phyloP scores from a whole-genome alignment of 2,329 filamentous ascomycete genomes.

The Peltaster fructicola region DNA sequence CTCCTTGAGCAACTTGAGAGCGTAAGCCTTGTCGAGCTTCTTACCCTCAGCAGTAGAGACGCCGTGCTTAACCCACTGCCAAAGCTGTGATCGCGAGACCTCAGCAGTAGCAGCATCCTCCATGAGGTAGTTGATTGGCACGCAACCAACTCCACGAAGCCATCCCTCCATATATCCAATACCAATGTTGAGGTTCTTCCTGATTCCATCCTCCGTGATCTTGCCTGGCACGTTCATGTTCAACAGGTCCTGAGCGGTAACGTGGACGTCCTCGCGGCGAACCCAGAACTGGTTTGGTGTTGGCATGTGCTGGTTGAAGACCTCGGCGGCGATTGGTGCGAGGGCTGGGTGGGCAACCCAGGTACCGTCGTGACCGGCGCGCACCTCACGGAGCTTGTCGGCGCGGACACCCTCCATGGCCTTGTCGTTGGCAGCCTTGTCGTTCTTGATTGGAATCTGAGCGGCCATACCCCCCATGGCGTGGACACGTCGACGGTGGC shows the following conservation, averaged over 20 bases:
- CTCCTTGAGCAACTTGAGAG: slow-evolving; percentile 72
- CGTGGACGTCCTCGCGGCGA: slow-evolving; percentile 72
- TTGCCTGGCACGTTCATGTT: slow-evolving; percentile 95
- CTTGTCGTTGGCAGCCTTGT: slow-evolving; percentile 74
- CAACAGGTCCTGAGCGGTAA: slow-evolving; percentile 75
- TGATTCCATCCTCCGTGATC: slow-evolving; percentile 85
- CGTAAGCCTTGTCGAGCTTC: slow-evolving; percentile 82
- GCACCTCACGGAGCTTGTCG: slow-evolving; percentile 91
- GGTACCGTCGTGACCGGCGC: slow-evolving; percentile 87
- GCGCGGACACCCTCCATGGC: slow-evolving; percentile 86
- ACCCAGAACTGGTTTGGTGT: slow-evolving; percentile 92
- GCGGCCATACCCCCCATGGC: slow-evolving; percentile 98
- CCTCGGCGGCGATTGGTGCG: slow-evolving; percentile 67
- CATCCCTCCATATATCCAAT: slow-evolving; percentile 98
- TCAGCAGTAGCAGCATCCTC: slow-evolving; percentile 96
- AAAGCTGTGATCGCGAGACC: slow-evolving; percentile 82
- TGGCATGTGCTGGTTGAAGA: slow-evolving; percentile 98
- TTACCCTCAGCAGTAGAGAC: slow-evolving; percentile 72
- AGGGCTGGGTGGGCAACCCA: slow-evolving; percentile 96
- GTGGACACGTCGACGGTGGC: slow-evolving; percentile 90
- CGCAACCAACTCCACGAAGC: slow-evolving; percentile 85
- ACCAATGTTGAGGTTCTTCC: slow-evolving; percentile 94
- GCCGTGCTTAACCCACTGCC: slow-evolving; percentile 77
- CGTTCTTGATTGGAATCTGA: slow-evolving; percentile 96
- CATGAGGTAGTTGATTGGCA: slow-evolving; percentile 97